Percentiles rank a stretch among this genome's conserved stretches.
phyloP scores from a whole-genome alignment of 192 early-diverging fungal genomes.

The Phlyctochytrium arcticum region DNA sequence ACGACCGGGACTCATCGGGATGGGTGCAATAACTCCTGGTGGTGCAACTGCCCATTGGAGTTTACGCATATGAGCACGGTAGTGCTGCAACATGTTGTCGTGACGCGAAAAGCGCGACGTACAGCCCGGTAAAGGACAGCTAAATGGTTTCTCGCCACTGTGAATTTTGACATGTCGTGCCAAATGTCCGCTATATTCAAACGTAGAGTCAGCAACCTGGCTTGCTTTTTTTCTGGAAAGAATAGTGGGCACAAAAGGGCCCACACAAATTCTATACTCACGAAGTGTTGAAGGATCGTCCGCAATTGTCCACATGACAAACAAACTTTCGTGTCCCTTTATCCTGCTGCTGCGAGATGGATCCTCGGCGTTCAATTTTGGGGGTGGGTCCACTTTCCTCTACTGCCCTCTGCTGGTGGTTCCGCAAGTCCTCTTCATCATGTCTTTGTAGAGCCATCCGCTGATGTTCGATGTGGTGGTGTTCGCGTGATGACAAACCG shows the following conservation, averaged over 20 bases:
- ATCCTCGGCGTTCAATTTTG: neutral
- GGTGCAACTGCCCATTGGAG: neutral
- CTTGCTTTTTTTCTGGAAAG: no score
- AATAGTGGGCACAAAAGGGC: neutral
- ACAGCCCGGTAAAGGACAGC: constrained; percentile 27
- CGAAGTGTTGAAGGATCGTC: neutral
- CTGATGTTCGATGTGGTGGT: no score
- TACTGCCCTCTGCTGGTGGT: neutral
- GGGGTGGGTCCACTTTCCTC: neutral
- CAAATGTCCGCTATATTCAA: constrained; percentile 29
- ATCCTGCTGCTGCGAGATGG: neutral
- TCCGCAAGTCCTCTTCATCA: neutral
- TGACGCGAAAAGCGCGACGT: constrained; percentile 27
- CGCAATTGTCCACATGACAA: neutral
- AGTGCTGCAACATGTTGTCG: constrained; percentile 39
- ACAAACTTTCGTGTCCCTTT: neutral
- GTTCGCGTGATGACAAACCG: no score
- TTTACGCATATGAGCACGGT: constrained; percentile 22
- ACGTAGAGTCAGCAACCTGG: no score
- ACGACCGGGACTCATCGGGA: neutral
- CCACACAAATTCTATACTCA: neutral
- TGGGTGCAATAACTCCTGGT: neutral
- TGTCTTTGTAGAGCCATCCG: no score
- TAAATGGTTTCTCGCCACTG: constrained; percentile 28
- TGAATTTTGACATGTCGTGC: constrained; percentile 25